Conservation (phyloP, 2,329 filamentous ascomycete genomes). For the Ascochyta koolunga region DNA sequence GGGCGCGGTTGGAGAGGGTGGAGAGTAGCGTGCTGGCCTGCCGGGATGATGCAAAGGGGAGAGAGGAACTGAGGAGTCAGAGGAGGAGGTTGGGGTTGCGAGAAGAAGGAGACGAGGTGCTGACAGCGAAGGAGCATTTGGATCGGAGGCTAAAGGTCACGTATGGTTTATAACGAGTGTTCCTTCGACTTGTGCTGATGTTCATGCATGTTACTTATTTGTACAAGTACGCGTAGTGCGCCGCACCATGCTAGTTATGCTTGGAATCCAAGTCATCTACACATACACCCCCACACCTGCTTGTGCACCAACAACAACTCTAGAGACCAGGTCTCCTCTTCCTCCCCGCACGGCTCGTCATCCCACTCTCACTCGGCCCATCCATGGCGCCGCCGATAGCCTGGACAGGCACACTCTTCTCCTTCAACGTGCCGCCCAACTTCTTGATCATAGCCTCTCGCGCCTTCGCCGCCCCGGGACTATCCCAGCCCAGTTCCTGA, state of each 20-base stretch:
- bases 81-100: slow-evolving; percentile 52
- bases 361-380: slow-evolving; percentile 31
- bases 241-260: background rate
- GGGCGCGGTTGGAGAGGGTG: slow-evolving; percentile 60
- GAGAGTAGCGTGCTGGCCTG: slow-evolving; percentile 58
- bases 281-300: background rate
- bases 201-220: background rate
- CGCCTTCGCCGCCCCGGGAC: slow-evolving; percentile 42
- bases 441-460: slow-evolving; percentile 45
- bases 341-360: slow-evolving; percentile 30
- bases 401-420: slow-evolving; percentile 32
- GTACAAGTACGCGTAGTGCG: background rate
- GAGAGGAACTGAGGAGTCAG: slow-evolving; percentile 41
- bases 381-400: slow-evolving; percentile 45
- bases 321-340: slow-evolving; percentile 29
- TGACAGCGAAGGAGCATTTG: slow-evolving; percentile 66
- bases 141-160: slow-evolving; percentile 63
- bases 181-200: background rate
- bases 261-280: background rate
- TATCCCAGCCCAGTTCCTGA: slow-evolving; percentile 48
- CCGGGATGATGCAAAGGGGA: slow-evolving; percentile 41
- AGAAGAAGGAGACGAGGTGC: slow-evolving; percentile 48
- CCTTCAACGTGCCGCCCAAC: slow-evolving; percentile 44
- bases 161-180: slow-evolving; percentile 52
- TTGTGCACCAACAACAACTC: background rate